Evolutionary conservation across 2,329 filamentous ascomycete genomes (phyloP).

Genomic region (Hyphodiscus sp.): DNA sequence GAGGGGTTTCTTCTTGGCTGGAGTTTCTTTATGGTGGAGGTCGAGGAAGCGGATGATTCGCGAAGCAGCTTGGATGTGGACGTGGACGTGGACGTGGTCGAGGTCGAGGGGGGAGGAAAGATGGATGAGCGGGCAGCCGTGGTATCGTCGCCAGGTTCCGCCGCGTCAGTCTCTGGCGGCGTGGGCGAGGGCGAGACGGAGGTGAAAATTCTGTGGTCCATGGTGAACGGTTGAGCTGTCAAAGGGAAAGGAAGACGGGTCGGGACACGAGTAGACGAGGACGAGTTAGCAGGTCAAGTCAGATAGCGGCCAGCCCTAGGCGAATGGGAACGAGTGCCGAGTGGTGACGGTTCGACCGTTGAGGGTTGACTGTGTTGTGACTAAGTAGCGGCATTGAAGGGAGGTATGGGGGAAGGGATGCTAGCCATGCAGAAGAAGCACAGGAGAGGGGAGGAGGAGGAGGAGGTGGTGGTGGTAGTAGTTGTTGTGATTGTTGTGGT

Average conservation of each 20-base stretch:
- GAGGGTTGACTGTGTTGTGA: not conserved
- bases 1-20: slow-evolving; percentile 29
- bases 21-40: slow-evolving; percentile 21
- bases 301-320: slow-evolving; percentile 3
- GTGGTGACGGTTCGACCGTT: not conserved
- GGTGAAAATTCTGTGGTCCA: slow-evolving; percentile 13
- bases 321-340: slow-evolving; percentile 9
- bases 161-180: slow-evolving; percentile 10
- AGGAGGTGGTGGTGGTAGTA: too few relatives aligned
- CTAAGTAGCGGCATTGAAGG: not conserved
- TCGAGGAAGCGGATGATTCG: slow-evolving; percentile 21
- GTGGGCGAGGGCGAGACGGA: slow-evolving; percentile 5
- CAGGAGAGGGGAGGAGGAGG: too few relatives aligned
- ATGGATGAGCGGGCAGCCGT: not conserved
- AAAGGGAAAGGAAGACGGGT: too few relatives aligned
- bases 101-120: slow-evolving; percentile 2
- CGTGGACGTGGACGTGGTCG: too few relatives aligned
- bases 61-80: slow-evolving; percentile 13
- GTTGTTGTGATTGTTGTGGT: too few relatives aligned
- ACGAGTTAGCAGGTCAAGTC: slow-evolving; percentile 2
- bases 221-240: slow-evolving; percentile 1
- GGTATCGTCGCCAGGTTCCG: slow-evolving; percentile 6
- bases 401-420: not conserved
- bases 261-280: too few relatives aligned
- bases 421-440: not conserved